Conservation (phyloP, 2,329 filamentous ascomycete genomes). For the Fusarium musae region DNA sequence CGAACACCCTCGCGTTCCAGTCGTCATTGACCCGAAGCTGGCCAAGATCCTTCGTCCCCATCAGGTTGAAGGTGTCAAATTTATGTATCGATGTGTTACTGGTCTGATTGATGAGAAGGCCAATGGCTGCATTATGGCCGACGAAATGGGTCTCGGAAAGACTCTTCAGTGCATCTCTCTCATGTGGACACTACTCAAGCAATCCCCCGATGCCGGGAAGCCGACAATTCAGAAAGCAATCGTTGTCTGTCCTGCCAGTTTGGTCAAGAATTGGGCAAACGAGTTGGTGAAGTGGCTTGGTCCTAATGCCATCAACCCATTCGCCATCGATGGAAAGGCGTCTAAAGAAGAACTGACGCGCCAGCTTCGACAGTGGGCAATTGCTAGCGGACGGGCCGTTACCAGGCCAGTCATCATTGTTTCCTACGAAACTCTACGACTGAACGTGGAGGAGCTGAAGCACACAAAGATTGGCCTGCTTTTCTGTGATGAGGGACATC, state of each 20-base stretch:
- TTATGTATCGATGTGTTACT: constrained; percentile 93
- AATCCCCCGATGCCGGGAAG: constrained; percentile 95
- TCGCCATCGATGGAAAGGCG: constrained; percentile 96
- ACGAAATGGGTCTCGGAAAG: constrained; percentile 98
- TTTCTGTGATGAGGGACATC: constrained; percentile 96
- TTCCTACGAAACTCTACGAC: constrained; percentile 93
- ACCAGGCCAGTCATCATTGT: constrained; percentile 96
- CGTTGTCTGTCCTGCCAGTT: constrained; percentile 94
- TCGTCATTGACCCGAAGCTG: constrained; percentile 92
- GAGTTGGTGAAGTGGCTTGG: constrained; percentile 97
- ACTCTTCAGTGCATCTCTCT: constrained; percentile 96
- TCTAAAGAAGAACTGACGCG: constrained; percentile 91
- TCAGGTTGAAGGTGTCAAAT: constrained; percentile 98
- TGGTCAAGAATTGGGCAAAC: constrained; percentile 98
- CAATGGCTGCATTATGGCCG: constrained; percentile 98
- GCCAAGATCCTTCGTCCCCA: constrained; percentile 93
- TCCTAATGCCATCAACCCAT: constrained; percentile 88
- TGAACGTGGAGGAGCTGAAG: constrained; percentile 91
- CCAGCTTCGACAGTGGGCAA: constrained; percentile 94
- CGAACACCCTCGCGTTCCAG: constrained; percentile 88
- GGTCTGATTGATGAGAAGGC: constrained; percentile 95
- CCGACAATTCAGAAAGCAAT: constrained; percentile 95
- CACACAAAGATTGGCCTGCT: constrained; percentile 91
- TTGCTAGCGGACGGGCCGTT: constrained; percentile 87
- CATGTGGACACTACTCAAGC: constrained; percentile 96